Evolutionary conservation across 177 flowering plant species (phyloP).

Genomic region (Telopea speciosissima): DNA sequence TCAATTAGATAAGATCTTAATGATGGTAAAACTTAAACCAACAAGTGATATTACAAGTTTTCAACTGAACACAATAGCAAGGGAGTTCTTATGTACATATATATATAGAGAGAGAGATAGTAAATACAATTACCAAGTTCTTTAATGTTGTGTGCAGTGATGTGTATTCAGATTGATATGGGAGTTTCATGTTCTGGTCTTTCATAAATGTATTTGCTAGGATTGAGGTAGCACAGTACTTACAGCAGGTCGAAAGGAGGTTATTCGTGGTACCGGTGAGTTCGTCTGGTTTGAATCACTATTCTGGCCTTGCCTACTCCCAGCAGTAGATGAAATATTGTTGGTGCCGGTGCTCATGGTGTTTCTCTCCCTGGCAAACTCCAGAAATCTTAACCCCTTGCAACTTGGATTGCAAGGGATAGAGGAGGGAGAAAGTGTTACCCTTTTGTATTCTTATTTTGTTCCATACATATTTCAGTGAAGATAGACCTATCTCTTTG

Average conservation of each 20-base stretch:
- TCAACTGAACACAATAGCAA: background rate
- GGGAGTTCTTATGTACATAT: background rate
- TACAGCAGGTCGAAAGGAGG: background rate
- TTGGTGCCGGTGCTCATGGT: background rate
- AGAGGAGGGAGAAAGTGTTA: background rate
- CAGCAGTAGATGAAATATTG: too few relatives aligned
- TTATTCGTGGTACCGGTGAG: background rate
- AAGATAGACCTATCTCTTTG: background rate
- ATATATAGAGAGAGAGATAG: background rate
- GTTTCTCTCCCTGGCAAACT: background rate
- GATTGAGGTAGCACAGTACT: background rate
- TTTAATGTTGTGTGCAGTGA: background rate
- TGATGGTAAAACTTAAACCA: too few relatives aligned
- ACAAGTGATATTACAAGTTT: too few relatives aligned
- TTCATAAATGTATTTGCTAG: background rate
- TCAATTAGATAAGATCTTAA: too few relatives aligned
- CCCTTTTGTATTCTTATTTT: background rate
- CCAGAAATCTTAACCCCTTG: background rate
- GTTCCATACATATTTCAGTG: too few relatives aligned
- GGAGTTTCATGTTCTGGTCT: background rate
- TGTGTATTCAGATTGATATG: background rate
- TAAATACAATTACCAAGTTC: too few relatives aligned
- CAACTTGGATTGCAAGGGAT: background rate
- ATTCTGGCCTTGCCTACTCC: background rate
- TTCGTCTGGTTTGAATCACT: background rate